Percentiles rank a stretch among this genome's conserved stretches.
Evolutionary conservation across 192 early-diverging fungal genomes (phyloP).

Genomic region (Rhizoclosmatium sp.): DNA sequence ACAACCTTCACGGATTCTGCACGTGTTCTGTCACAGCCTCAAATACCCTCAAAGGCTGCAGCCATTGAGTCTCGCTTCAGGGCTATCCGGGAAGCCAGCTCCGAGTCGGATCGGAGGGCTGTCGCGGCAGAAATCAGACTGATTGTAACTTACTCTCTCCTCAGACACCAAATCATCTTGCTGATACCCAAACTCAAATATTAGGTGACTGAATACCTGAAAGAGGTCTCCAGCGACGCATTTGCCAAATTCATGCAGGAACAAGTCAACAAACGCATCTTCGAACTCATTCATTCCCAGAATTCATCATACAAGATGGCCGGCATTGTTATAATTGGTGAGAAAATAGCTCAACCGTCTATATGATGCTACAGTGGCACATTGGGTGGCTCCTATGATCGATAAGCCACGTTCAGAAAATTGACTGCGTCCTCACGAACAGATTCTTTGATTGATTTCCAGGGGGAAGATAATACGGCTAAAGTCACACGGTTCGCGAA

Average conservation of each 20-base stretch:
- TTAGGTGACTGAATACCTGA: constrained; percentile 59
- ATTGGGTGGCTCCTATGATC: no score
- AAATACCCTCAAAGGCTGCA: background rate
- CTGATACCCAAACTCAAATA: no score
- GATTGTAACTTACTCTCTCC: background rate
- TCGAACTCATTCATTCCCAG: constrained; percentile 77
- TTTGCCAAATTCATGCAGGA: constrained; percentile 74
- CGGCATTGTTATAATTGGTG: constrained; percentile 83
- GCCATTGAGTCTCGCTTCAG: background rate
- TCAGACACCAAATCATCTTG: no score
- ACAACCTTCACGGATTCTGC: background rate
- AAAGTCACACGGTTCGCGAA: constrained; percentile 84
- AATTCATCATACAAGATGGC: constrained; percentile 82
- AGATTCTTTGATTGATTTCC: constrained; percentile 86
- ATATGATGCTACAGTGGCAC: no score
- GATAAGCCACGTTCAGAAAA: no score
- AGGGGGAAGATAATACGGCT: constrained; percentile 78
- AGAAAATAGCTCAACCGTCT: background rate
- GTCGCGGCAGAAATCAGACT: background rate
- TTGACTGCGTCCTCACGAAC: background rate
- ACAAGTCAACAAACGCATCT: constrained; percentile 82
- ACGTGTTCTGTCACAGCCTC: background rate
- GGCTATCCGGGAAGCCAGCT: background rate
- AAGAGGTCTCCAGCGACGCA: constrained; percentile 75
- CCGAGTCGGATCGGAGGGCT: background rate